Evolutionary conservation across 2,329 filamentous ascomycete genomes (phyloP).

Genomic region (Stemphylium vesicarium): DNA sequence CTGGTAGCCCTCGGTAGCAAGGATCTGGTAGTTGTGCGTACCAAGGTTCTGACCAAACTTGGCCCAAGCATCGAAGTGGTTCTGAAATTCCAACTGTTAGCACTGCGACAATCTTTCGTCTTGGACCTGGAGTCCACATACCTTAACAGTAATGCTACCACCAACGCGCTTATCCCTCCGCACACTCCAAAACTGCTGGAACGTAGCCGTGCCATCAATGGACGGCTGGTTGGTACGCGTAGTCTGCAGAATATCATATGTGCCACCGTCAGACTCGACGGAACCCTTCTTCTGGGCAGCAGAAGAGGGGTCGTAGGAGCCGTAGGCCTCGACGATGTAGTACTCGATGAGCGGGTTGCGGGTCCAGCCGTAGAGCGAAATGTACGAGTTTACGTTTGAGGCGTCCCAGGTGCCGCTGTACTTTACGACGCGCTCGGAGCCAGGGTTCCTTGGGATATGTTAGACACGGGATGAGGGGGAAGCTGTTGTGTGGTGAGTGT

Average conservation of each 20-base stretch:
- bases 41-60: slow-evolving; percentile 58
- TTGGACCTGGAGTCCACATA: neutral
- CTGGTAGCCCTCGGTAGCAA: slow-evolving; percentile 62
- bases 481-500: no score
- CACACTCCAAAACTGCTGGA: slow-evolving; percentile 63
- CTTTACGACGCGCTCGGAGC: slow-evolving; percentile 55
- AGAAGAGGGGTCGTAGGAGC: slow-evolving; percentile 57
- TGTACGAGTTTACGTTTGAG: slow-evolving; percentile 59
- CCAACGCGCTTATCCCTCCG: slow-evolving; percentile 57
- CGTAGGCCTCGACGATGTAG: slow-evolving; percentile 63
- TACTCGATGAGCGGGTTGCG: slow-evolving; percentile 62
- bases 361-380: slow-evolving; percentile 66
- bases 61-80: slow-evolving; percentile 63
- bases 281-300: slow-evolving; percentile 58
- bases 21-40: slow-evolving; percentile 60
- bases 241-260: slow-evolving; percentile 60
- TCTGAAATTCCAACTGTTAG: slow-evolving; percentile 17
- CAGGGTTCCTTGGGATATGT: slow-evolving; percentile 49
- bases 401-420: slow-evolving; percentile 57
- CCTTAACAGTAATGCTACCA: slow-evolving; percentile 56
- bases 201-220: slow-evolving; percentile 62
- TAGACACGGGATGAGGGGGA: neutral
- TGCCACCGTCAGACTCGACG: slow-evolving; percentile 59
- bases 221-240: slow-evolving; percentile 60
- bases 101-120: no score